phyloP scores from a whole-genome alignment of 371 early-diverging fungal genomes.

The Saksenaea oblongispora region DNA sequence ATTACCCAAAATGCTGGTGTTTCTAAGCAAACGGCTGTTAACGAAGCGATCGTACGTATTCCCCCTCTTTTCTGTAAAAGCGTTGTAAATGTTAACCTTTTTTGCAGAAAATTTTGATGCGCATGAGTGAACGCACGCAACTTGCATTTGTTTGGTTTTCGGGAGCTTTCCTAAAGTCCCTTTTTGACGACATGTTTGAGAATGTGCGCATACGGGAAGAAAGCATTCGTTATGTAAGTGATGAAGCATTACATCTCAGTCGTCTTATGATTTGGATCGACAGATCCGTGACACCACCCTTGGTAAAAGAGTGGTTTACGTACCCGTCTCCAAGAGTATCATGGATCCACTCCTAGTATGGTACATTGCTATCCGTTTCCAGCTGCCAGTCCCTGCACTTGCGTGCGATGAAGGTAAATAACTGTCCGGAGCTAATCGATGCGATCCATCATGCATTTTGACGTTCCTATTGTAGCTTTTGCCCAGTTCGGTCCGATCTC shows the following conservation, averaged over 20 bases:
- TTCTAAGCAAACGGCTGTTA: slow-evolving; percentile 45
- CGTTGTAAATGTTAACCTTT: background rate
- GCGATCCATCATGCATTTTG: background rate
- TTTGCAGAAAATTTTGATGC: slow-evolving; percentile 36
- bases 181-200: slow-evolving; percentile 50
- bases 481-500: slow-evolving; percentile 47
- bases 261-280: background rate
- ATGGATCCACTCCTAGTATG: slow-evolving; percentile 48
- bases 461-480: slow-evolving; percentile 13
- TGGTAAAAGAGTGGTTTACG: slow-evolving; percentile 51
- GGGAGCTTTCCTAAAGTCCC: slow-evolving; percentile 38
- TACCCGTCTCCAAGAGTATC: slow-evolving; percentile 43
- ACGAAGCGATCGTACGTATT: slow-evolving; percentile 47
- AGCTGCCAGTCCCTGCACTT: slow-evolving; percentile 50
- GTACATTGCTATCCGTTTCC: slow-evolving; percentile 51
- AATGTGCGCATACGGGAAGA: slow-evolving; percentile 44
- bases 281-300: slow-evolving; percentile 36
- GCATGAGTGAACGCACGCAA: slow-evolving; percentile 55
- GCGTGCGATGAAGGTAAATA: slow-evolving; percentile 46
- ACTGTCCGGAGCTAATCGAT: background rate
- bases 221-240: slow-evolving; percentile 31
- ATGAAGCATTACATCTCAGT: background rate
- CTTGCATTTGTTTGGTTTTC: slow-evolving; percentile 52
- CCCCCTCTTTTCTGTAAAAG: background rate
- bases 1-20: slow-evolving; percentile 53